A percentile compares a stretch with the other conserved stretches of the same genome.
Evolutionary conservation across 805 yeast genomes (phyloP).

Genomic region (Naumovozyma baii): DNA sequence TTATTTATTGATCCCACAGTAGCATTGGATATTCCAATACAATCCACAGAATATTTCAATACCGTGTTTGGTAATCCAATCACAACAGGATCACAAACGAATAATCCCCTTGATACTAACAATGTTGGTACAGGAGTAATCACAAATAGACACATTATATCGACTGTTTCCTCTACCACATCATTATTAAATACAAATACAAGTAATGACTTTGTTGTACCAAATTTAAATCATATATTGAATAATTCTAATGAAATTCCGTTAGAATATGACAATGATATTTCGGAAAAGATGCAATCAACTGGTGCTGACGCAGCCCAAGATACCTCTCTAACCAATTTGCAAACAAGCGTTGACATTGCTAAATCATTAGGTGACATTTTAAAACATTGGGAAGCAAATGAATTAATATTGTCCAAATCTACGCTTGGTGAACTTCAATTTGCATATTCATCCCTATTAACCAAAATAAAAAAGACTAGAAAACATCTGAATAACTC

Average conservation of each 20-base stretch:
- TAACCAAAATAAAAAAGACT: slow-evolving; percentile 20
- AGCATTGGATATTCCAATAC: slow-evolving; percentile 13
- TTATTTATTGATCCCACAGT: slow-evolving; percentile 15
- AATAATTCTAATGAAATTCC: neutral
- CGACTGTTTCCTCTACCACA: neutral
- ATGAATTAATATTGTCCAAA: slow-evolving; percentile 23
- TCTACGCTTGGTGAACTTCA: slow-evolving; percentile 21
- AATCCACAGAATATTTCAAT: slow-evolving; percentile 17
- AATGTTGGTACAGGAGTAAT: neutral
- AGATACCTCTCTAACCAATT: slow-evolving; percentile 1
- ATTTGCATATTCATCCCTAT: slow-evolving; percentile 15
- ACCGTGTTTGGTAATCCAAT: slow-evolving; percentile 13
- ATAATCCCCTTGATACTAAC: neutral
- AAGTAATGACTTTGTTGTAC: slow-evolving; percentile 9
- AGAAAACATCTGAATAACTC: slow-evolving; percentile 8
- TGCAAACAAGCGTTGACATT: slow-evolving; percentile 23
- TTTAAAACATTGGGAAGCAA: slow-evolving; percentile 23
- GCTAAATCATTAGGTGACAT: slow-evolving; percentile 27
- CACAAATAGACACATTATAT: neutral
- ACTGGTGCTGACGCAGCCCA: neutral
- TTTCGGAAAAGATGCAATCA: neutral
- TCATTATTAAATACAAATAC: neutral
- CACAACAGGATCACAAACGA: neutral
- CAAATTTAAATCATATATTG: slow-evolving; percentile 12
- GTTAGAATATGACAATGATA: slow-evolving; percentile 3